A percentile compares a stretch with the other conserved stretches of the same genome.
Evolutionary conservation across 176 grass and related monocot genomes (phyloP).

Genomic region (Aegilops tauschii): DNA sequence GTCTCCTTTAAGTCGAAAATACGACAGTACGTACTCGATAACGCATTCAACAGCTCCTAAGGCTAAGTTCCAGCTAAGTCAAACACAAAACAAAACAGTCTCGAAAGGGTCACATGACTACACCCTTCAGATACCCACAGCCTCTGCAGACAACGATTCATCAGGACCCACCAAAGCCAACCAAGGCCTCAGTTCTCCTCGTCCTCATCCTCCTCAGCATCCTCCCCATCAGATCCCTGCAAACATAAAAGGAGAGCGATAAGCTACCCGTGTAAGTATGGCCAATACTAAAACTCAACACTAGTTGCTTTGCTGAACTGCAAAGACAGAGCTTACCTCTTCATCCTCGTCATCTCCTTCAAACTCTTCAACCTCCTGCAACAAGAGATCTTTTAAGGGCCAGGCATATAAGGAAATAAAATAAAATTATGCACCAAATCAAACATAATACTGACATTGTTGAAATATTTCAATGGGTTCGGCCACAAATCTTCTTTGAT

Average conservation of each 20-base stretch:
- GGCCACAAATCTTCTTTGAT: slow-evolving; percentile 99
- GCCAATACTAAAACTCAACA: neutral
- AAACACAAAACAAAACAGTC: slow-evolving; percentile 37
- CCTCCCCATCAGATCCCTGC: slow-evolving; percentile 51
- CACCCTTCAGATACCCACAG: slow-evolving; percentile 24
- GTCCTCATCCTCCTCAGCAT: slow-evolving; percentile 41
- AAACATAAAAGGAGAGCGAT: slow-evolving; percentile 3
- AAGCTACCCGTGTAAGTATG: neutral
- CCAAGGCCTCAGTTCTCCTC: slow-evolving; percentile 42
- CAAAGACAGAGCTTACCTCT: slow-evolving; percentile 48
- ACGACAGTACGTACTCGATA: slow-evolving; percentile 32
- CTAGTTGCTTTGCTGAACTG: neutral
- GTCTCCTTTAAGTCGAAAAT: slow-evolving; percentile 35
- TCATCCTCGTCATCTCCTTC: slow-evolving; percentile 82
- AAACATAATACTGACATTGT: slow-evolving; percentile 67
- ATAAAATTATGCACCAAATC: neutral
- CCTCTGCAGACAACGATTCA: slow-evolving; percentile 1
- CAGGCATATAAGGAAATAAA: slow-evolving; percentile 1
- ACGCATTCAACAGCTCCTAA: slow-evolving; percentile 46
- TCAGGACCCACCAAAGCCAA: slow-evolving; percentile 13
- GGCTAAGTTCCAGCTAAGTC: slow-evolving; percentile 50
- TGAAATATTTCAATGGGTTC: slow-evolving; percentile 98
- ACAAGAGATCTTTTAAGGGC: slow-evolving; percentile 24
- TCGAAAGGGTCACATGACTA: slow-evolving; percentile 20
- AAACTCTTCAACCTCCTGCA: slow-evolving; percentile 82